A percentile compares a stretch with the other conserved stretches of the same genome.
These are phyloP conservation scores for Talaromyces liani DNA, from an alignment of 495 filamentous ascomycete genomes.

Conservation along the genomic window DNA sequence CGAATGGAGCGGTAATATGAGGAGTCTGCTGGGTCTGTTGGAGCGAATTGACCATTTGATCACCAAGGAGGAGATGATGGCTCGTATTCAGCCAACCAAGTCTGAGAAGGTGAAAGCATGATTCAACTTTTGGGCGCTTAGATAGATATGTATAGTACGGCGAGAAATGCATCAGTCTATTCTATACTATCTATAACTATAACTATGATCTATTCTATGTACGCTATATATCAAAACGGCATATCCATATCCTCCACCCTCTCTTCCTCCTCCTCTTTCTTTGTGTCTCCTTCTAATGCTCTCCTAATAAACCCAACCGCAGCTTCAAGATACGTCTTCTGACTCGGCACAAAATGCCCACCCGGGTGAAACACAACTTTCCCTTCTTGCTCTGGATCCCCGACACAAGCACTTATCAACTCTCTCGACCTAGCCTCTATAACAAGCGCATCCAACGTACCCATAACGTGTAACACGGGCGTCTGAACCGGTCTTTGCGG, in stretches of 20 bases:
- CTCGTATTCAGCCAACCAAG: constrained; percentile 73
- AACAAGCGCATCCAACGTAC: constrained; percentile 82
- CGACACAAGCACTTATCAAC: constrained; percentile 60
- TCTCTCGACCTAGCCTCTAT: constrained; percentile 61
- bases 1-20: constrained; percentile 99
- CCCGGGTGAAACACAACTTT: constrained; percentile 80
- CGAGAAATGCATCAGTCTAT: constrained; percentile 4
- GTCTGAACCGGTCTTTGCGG: constrained; percentile 56
- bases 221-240: constrained; percentile 35
- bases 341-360: constrained; percentile 83
- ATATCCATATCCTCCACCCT: constrained; percentile 60
- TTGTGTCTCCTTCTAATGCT: constrained; percentile 31
- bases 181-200: constrained; percentile 3
- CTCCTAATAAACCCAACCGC: constrained; percentile 69
- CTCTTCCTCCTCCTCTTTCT: constrained; percentile 40
- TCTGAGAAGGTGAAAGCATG: constrained; percentile 44
- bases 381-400: constrained; percentile 41
- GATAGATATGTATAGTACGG: constrained; percentile 9
- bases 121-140: neutral
- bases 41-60: constrained; percentile 97
- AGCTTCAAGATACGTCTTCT: constrained; percentile 68
- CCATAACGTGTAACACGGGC: constrained; percentile 74
- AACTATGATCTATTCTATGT: neutral
- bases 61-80: constrained; percentile 99
- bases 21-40: constrained; percentile 82